Evolutionary conservation across 169 alveolate species (phyloP).

Genomic region (Fabrea salina): DNA sequence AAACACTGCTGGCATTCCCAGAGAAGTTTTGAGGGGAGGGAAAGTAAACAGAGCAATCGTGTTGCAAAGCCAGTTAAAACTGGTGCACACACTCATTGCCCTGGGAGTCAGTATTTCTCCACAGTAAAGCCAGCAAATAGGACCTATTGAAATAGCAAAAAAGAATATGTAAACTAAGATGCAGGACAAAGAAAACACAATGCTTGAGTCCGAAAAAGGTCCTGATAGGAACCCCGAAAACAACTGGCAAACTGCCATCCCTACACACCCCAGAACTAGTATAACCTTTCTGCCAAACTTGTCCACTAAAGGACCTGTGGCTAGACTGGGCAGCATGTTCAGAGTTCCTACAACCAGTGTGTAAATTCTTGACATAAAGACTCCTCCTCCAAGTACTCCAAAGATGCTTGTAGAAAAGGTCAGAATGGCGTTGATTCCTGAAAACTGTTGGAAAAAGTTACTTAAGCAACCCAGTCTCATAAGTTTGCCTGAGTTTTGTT

Average conservation of each 20-base stretch:
- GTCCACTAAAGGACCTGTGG: not conserved
- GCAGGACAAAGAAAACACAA: not conserved
- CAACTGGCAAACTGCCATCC: not conserved
- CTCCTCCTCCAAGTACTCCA: not conserved
- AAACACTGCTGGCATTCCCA: constrained; percentile 16
- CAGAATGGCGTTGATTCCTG: not conserved
- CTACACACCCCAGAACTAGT: not conserved
- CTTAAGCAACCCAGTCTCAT: constrained; percentile 6
- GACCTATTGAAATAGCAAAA: constrained; percentile 55
- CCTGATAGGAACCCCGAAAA: not conserved
- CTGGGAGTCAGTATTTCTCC: constrained; percentile 50
- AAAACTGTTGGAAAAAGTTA: not conserved
- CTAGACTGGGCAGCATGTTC: not conserved
- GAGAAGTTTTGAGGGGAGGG: constrained; percentile 1
- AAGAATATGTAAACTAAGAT: constrained; percentile 29
- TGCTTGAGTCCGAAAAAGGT: not conserved
- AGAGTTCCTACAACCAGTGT: not conserved
- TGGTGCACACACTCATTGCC: constrained; percentile 40
- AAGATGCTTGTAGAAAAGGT: not conserved
- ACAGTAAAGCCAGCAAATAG: constrained; percentile 48
- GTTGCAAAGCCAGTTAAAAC: constrained; percentile 44
- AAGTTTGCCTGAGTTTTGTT: constrained; percentile 1
- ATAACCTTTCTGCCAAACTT: constrained; percentile 28
- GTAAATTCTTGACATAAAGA: constrained; percentile 2
- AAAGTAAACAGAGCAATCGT: constrained; percentile 30